phyloP scores from a whole-genome alignment of 1,284 basidiomycete genomes.

The Cryptococcus sp. region DNA sequence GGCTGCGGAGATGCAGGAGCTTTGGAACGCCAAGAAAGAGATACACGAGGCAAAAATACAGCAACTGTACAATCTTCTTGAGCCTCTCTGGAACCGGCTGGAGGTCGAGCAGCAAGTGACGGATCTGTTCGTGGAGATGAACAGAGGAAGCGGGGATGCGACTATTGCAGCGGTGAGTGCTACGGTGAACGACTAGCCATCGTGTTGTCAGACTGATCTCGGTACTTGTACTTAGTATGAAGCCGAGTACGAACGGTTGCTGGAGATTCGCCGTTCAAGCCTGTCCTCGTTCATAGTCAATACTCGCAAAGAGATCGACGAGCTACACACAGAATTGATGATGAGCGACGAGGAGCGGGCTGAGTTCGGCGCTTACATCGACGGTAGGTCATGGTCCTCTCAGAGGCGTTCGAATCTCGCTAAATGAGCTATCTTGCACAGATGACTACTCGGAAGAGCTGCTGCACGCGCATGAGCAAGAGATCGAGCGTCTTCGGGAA shows the following conservation, averaged over 20 bases:
- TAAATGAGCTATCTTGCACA: constrained; percentile 37
- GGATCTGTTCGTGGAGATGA: constrained; percentile 49
- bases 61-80: constrained; percentile 48
- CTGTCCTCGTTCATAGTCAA: constrained; percentile 83
- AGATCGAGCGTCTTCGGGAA: constrained; percentile 75
- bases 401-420: constrained; percentile 12
- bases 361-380: constrained; percentile 76
- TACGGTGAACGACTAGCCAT: neutral
- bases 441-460: constrained; percentile 89
- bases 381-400: constrained; percentile 61
- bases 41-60: constrained; percentile 46
- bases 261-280: constrained; percentile 80
- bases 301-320: constrained; percentile 77
- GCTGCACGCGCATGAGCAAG: constrained; percentile 81
- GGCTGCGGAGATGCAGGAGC: constrained; percentile 35
- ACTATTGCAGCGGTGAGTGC: constrained; percentile 45
- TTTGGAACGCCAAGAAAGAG: constrained; percentile 46
- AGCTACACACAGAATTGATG: constrained; percentile 85
- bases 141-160: constrained; percentile 45
- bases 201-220: neutral
- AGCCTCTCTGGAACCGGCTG: constrained; percentile 49
- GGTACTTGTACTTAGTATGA: constrained; percentile 62
- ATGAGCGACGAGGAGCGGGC: constrained; percentile 76
- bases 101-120: constrained; percentile 45
- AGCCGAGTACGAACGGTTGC: constrained; percentile 84